Base-by-base conservation (phyloP, 2,329 filamentous ascomycete genomes). In the Colletotrichum australisinense region DNA sequence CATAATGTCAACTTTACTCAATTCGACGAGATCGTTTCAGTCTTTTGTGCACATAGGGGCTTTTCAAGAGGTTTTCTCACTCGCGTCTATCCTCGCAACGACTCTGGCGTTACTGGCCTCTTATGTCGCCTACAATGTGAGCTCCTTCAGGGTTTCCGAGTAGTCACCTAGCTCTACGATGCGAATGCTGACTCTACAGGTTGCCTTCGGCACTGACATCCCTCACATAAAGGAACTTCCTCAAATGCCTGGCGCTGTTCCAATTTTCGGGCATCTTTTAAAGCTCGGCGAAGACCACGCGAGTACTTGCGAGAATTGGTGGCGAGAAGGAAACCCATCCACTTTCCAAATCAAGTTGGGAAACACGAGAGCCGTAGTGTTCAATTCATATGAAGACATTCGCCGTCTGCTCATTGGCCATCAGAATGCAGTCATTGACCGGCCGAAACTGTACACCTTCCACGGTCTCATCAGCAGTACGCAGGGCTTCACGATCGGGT, bases 401-500 rank as follows among this genome's bases (percentile, higher is more conserved):
- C 91, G 89, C 67, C 87, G 92, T 75, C 86, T 96, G 26, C 95
- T 93, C 92, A 93, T 95, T 80, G 93, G 91, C 11, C 92, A 96
- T 77, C 93, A 95, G 78, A 94, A 93, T 0, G 88, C 93, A 0
- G 84, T 95, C 71, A 94, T 95, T 77, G 95, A 93, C 1, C 89
- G 94, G 2, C 94, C 94, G 0, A 94, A 88, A 28, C 89, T 95
- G 60, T 93, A 96, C 81, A 96, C 94, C 1, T 96, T 95, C 81
- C 94, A 95, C 82, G 93, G 89, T 5, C 92, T 95, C 4, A 92
- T 95, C 3, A 95, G 93, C 1, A 90, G 88, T 42, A 94, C 92
- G 0, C 92, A 95, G 76, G 93, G 93, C 6, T 93, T 95, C 81
- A 96, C 94, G 0, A 95, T 97, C 74, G 94, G 94, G 1, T 95